Conservation (phyloP, 257 asterid genomes). For the Fraxinus americana region DNA sequence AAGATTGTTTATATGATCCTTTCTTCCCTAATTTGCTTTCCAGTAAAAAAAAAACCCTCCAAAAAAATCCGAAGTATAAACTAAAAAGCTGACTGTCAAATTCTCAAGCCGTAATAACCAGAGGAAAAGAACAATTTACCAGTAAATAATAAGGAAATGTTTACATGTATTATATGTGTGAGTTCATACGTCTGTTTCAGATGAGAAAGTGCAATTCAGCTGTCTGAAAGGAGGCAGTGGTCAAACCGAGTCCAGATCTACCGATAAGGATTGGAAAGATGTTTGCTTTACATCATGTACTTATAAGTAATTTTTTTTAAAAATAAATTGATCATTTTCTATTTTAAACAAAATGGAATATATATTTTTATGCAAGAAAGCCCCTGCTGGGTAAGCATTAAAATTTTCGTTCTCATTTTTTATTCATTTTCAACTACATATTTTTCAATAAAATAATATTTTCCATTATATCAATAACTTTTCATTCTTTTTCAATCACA, state of each 20-base stretch:
- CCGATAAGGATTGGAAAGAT: background rate
- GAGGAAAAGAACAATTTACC: background rate
- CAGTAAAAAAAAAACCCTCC: background rate
- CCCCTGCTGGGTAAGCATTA: no score
- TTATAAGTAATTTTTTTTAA: no score
- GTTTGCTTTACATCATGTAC: background rate
- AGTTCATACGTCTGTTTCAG: background rate
- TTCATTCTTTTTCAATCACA: no score
- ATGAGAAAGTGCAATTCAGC: conserved; percentile 6
- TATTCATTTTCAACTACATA: no score
- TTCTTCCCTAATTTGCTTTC: background rate
- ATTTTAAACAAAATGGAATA: no score
- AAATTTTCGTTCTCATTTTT: no score
- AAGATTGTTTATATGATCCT: background rate
- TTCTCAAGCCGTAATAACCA: background rate
- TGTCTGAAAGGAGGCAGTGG: background rate
- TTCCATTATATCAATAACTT: no score
- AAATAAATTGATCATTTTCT: no score
- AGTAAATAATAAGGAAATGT: background rate
- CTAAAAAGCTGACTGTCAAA: background rate
- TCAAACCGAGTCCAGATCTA: conserved; percentile 15
- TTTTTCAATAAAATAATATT: no score
- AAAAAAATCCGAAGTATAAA: background rate
- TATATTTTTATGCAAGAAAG: no score
- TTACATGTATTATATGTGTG: background rate